Base-by-base conservation (phyloP, 2,329 filamentous ascomycete genomes). In the Monilinia polystroma region DNA sequence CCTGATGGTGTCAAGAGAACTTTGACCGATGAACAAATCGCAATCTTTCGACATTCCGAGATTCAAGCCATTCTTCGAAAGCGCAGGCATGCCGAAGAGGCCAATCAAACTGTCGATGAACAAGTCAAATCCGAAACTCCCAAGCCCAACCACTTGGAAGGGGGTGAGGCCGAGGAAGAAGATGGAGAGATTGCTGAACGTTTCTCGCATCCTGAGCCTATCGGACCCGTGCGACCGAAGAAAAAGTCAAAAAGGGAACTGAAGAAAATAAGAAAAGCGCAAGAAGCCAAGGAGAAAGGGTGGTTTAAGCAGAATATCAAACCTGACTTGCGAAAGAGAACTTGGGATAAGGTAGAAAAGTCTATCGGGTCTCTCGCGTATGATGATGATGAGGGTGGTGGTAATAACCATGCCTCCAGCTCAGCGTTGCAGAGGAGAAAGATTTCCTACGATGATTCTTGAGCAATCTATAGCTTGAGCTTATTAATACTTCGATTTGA, bases 31-130 rank as follows among this genome's bases (percentile, higher is more conserved):
- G 91, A 93, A 72, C 91, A 97, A 80, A 92, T 97, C 72, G 86
- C 87, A 64, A 94, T 97, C 69, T 97, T 97, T 76, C 85, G 93
- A 69, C 92, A 96, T 75, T 94, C 91, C 2, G 94, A 98, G 77
- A 84, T 96, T 29, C 88, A 95, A 74, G 79, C 85, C 16, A 80
- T 96, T 51, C 80, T 91, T 35, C 85, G 86, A 69, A 80, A 83
- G 68, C 76, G 80, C 77, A 67, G 77, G 71, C 70, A 75, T 72
- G 70, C 65, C 53, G 54, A 72, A 60, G 70, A 71, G 67, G 68
- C 69, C 6, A 70, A 60, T 51, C 66, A 59, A 23, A 68, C 63
- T 26, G 18, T 51, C 11, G 45, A 63, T 67, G 54, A 66, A 63
- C 59, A 53, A 52, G 18, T 32, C n/a, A n/a, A 23, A 23, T 35